phyloP scores from a whole-genome alignment of 352 stramenopile species.

The Phytophthora lateralis region DNA sequence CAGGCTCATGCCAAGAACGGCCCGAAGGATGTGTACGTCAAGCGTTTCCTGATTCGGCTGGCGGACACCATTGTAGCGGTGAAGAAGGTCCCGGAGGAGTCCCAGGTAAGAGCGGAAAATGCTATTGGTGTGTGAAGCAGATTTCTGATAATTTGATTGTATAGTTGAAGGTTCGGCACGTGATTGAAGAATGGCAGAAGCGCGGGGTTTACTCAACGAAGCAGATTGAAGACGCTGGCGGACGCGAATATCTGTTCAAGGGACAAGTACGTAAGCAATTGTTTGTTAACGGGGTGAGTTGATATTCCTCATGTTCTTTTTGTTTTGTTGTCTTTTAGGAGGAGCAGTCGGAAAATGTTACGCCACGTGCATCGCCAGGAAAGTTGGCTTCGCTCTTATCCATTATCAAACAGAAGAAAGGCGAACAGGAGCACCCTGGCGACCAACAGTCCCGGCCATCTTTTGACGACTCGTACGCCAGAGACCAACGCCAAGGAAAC shows the following conservation, averaged over 20 bases:
- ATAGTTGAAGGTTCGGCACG: conserved; percentile 63
- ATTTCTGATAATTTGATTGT: conserved; percentile 12
- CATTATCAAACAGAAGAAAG: conserved; percentile 87
- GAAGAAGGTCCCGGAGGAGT: conserved; percentile 67
- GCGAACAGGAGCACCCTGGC: conserved; percentile 36
- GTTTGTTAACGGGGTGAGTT: not conserved
- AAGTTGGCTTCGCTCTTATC: conserved; percentile 80
- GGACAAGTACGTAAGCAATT: conserved; percentile 31
- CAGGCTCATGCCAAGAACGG: conserved; percentile 72
- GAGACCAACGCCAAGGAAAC: conserved; percentile 20
- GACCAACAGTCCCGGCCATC: conserved; percentile 16
- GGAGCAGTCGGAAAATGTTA: conserved; percentile 37
- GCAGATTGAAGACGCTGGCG: conserved; percentile 71
- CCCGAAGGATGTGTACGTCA: conserved; percentile 73
- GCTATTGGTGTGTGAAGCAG: not conserved
- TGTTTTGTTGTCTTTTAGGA: conserved; percentile 18
- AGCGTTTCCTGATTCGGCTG: conserved; percentile 80
- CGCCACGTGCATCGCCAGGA: conserved; percentile 47
- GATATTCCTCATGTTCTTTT: not conserved
- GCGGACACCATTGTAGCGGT: conserved; percentile 73
- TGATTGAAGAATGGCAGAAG: conserved; percentile 83
- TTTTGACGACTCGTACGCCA: conserved; percentile 18
- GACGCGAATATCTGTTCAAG: conserved; percentile 32
- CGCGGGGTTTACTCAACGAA: conserved; percentile 68
- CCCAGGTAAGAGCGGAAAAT: conserved; percentile 45